Evolutionary conservation across 768 basidiomycete genomes (phyloP), one percentile per base, ranked within the genome.

Genomic region (Termitomyces sp.): DNA sequence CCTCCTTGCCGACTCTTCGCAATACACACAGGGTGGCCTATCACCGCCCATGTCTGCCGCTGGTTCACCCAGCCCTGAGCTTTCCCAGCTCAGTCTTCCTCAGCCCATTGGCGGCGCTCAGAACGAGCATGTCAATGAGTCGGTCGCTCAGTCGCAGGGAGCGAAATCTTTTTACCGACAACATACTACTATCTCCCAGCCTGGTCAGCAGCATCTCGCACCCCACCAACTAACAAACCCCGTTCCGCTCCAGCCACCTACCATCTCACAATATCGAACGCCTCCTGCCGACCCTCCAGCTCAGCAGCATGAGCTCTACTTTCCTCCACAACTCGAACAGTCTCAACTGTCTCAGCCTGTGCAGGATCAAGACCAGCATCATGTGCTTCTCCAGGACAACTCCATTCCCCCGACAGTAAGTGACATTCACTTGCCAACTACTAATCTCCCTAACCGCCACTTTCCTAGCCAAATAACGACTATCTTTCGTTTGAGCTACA

Each of bases 21-120:
- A 54, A 3, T 74, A 74, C 55, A 72, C 72, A 30, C 60, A 72
- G n/a, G 66, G 61, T 11, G 79, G 78, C 0, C 78, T 81, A n/a
- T 78, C 80, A 0, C 81, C 83, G 2, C 81, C 81, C 0, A 56
- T 81, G 35, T 83, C 83, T 0, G 75, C 75, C 15, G 78, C 78
- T 5, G 68, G 77, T 8, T 81, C 83, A 1, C 80, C 81, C 12
- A 64, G 57, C 10, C 68, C 69, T 1, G 60, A 66, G n/a, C 62
- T 64, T 19, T 50, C 57, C 45, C 55, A 54, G 15, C 31, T 33
- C 1, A 17, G 6, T 38, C 37, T 38, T 4, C 40, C 53, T 40
- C 55, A 50, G 19, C 53, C 35, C 40, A 45, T 46, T 30, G 19
- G 30, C 28, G 19, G 30, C 33, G 40, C 55, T 30, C 43, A 53